Base-by-base conservation (phyloP, 257 asterid genomes). In the Haberlea rhodopensis region DNA sequence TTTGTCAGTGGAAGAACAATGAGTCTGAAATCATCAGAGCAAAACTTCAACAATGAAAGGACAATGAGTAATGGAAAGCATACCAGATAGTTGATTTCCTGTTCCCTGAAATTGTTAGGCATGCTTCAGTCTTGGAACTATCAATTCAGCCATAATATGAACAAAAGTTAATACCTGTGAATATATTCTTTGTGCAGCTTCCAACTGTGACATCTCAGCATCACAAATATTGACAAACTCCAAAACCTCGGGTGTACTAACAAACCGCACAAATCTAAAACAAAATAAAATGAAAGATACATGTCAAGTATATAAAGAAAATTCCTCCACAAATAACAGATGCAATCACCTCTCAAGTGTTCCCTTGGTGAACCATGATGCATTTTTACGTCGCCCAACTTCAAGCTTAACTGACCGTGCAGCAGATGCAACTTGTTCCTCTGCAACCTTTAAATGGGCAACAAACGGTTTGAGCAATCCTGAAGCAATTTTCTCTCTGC, bases 291-390 rank as follows among this genome's bases (percentile, higher is more conserved):
- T 0, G 51, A 18, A 29, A 54, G 24, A 52, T 23, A 48, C 9
- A 57, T 23, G 62, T 70, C 32, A 62, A 57, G 66, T 60, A 54
- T 18, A 20, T 60, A 34, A 20, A 8, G 19, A 28, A 15, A 51
- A 64, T 40, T 27, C 34, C 53, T 37, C n/a, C n/a, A 11, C 55
- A 60, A 51, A 46, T 21, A 31, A 65, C 75, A 61, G 71, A 60
- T 19, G 31, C 28, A 59, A 57, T 61, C 71, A 88, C 98, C 96
- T 91, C 81, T 91, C 96, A n/a, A 91, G 83, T n/a, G 97, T 89
- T 76, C 96, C 98, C 78, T 85, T 91, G 52, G 97, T 89, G 85
- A 91, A 91, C 98, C 98, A 91, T 52, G 62, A 67, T 62, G 89
- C 81, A 71, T 77, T 84, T 75, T 68, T 81, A 22, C 71, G 66